Evolutionary conservation across 2,329 filamentous ascomycete species (phyloP).

Genomic region (Apiospora rasikravindrae): DNA sequence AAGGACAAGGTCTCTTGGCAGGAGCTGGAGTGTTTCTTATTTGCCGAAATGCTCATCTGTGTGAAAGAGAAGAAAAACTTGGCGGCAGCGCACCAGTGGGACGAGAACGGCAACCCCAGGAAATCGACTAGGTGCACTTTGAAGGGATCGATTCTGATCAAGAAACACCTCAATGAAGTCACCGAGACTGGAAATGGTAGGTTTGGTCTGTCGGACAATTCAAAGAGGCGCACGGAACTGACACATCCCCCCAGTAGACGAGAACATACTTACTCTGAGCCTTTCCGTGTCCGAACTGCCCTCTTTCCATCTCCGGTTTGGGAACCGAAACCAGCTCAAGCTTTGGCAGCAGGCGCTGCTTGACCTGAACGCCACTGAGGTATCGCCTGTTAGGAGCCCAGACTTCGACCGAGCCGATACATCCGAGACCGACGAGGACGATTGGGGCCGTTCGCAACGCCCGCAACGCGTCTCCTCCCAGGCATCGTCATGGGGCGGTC

Average conservation of each 20-base stretch:
- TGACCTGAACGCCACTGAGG: conserved; percentile 78
- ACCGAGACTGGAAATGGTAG: conserved; percentile 65
- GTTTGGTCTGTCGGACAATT: conserved; percentile 20
- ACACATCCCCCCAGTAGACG: conserved; percentile 60
- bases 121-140: conserved; percentile 82
- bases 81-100: conserved; percentile 67
- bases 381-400: conserved; percentile 66
- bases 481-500: conserved; percentile 80
- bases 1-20: conserved; percentile 98
- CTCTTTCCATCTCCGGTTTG: conserved; percentile 91
- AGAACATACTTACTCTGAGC: conserved; percentile 85
- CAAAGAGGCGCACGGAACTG: conserved; percentile 34
- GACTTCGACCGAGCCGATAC: conserved; percentile 77
- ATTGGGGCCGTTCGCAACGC: conserved; percentile 69
- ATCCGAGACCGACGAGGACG: conserved; percentile 88
- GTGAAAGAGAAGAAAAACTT: conserved; percentile 92
- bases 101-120: conserved; percentile 59
- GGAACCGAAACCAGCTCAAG: conserved; percentile 80
- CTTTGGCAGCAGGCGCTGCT: conserved; percentile 85
- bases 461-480: conserved; percentile 79
- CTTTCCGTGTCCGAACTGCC: conserved; percentile 91
- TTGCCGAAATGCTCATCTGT: conserved; percentile 98
- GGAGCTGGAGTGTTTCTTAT: conserved; percentile 95
- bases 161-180: conserved; percentile 94
- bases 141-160: conserved; percentile 97